These are phyloP conservation scores for Dendrothele bispora DNA, from an alignment of 768 basidiomycete species.

Conservation along the genomic window DNA sequence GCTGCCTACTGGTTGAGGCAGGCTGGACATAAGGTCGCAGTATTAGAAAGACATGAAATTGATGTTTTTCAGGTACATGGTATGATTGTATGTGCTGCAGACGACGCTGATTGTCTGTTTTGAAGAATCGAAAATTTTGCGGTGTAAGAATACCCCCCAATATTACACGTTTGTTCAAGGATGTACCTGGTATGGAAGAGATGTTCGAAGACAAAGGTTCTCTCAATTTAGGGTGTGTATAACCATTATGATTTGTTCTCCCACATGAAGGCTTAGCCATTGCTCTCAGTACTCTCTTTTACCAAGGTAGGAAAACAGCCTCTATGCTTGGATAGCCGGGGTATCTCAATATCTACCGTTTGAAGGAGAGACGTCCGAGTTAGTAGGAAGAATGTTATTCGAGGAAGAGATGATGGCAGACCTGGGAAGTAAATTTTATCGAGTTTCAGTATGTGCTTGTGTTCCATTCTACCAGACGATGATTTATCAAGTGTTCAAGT, in stretches of 20 bases:
- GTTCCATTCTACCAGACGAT: neutral
- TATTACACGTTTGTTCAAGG: constrained; percentile 13
- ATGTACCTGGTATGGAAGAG: constrained; percentile 6
- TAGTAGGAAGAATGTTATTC: constrained; percentile 7
- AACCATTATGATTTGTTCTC: neutral
- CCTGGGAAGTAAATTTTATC: constrained; percentile 10
- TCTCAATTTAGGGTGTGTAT: constrained; percentile 4
- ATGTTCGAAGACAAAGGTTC: constrained; percentile 4
- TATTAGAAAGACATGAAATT: too few species aligned
- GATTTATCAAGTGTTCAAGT: constrained; percentile 4
- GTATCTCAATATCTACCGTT: neutral
- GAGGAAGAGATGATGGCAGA: constrained; percentile 10
- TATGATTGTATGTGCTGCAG: too few species aligned
- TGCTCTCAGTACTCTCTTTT: neutral
- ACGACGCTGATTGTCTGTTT: too few species aligned
- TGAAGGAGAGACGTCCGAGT: neutral
- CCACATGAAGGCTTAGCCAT: too few species aligned
- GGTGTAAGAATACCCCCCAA: constrained; percentile 14
- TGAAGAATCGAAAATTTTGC: neutral
- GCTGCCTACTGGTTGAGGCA: too few species aligned
- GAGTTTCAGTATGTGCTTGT: constrained; percentile 6
- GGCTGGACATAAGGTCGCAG: too few species aligned
- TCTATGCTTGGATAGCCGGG: neutral
- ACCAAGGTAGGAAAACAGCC: constrained; percentile 1
- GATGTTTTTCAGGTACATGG: too few species aligned